A percentile compares a stretch with the other conserved stretches of the same genome.
phyloP scores from a whole-genome alignment of 257 asterid species.

The Gardenia jasminoides region DNA sequence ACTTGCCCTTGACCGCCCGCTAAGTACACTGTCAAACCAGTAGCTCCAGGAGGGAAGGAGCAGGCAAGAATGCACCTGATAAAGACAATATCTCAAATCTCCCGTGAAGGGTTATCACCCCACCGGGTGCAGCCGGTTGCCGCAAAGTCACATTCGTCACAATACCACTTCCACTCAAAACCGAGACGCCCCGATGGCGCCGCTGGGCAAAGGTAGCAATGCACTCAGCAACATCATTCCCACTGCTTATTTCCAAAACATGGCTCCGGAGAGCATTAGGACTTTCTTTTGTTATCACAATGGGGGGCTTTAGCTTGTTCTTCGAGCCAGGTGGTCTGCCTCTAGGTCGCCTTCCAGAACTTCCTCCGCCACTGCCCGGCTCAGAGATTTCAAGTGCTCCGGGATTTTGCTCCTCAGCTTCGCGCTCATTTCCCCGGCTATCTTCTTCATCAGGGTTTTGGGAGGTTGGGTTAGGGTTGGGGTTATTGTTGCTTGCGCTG shows the following conservation, averaged over 20 bases:
- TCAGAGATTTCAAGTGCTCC: slow-evolving; percentile 50
- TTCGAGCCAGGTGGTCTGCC: slow-evolving; percentile 78
- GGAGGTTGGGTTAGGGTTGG: slow-evolving; percentile 25
- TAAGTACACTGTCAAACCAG: slow-evolving; percentile 62
- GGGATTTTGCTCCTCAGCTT: slow-evolving; percentile 36
- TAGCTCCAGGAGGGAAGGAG: slow-evolving; percentile 62
- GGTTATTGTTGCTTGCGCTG: slow-evolving; percentile 35
- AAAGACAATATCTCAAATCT: slow-evolving; percentile 66
- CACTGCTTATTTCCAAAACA: slow-evolving; percentile 60
- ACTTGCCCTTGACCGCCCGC: slow-evolving; percentile 86
- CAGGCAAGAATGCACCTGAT: slow-evolving; percentile 70
- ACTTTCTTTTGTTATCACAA: slow-evolving; percentile 64
- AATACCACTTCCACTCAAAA: slow-evolving; percentile 63
- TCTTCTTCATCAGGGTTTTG: slow-evolving; percentile 42
- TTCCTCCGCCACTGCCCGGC: slow-evolving; percentile 44
- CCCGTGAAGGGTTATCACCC: slow-evolving; percentile 57
- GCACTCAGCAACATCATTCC: slow-evolving; percentile 55
- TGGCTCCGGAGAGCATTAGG: slow-evolving; percentile 76
- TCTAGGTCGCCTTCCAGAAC: slow-evolving; percentile 56
- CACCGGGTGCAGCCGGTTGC: slow-evolving; percentile 54
- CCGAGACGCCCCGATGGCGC: slow-evolving; percentile 70
- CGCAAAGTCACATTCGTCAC: slow-evolving; percentile 62
- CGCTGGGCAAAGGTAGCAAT: slow-evolving; percentile 56
- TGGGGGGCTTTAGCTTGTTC: slow-evolving; percentile 68
- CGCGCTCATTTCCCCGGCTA: slow-evolving; percentile 25